phyloP scores from a whole-genome alignment of 2,329 filamentous ascomycete species.

The Coniochaeta sp. region DNA sequence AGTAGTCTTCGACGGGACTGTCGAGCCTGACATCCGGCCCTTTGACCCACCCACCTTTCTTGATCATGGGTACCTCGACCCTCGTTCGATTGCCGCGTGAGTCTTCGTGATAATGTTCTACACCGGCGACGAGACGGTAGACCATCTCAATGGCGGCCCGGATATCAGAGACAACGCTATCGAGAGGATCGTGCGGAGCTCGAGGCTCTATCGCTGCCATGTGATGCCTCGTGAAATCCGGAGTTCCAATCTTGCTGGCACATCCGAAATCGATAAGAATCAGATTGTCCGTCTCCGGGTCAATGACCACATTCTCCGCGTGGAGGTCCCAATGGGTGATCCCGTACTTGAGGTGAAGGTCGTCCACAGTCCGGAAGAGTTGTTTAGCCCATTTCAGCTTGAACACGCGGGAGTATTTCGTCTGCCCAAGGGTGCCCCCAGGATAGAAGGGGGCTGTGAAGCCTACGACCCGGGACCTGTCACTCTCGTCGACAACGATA shows the following conservation, averaged over 20 bases:
- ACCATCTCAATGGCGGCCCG: not conserved
- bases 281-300: slow-evolving; percentile 21
- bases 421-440: slow-evolving; percentile 23
- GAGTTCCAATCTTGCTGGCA: slow-evolving; percentile 13
- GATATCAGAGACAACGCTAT: not conserved
- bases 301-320: slow-evolving; percentile 25
- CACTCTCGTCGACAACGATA: not conserved
- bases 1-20: slow-evolving; percentile 5
- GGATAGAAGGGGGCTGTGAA: slow-evolving; percentile 20
- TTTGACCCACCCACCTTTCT: slow-evolving; percentile 17
- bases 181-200: not conserved
- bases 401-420: slow-evolving; percentile 19
- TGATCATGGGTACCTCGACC: too few relatives aligned
- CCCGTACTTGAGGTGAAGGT: slow-evolving; percentile 26
- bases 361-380: slow-evolving; percentile 23
- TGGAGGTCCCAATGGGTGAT: slow-evolving; percentile 28
- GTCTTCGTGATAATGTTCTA: too few relatives aligned
- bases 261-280: slow-evolving; percentile 28
- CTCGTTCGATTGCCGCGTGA: too few relatives aligned
- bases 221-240: not conserved
- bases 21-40: slow-evolving; percentile 22
- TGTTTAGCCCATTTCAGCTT: slow-evolving; percentile 26
- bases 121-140: not conserved
- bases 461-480: slow-evolving; percentile 9
- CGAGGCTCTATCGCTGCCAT: not conserved